Conservation (phyloP, 208 protist species). For the Angomonas deanei region DNA sequence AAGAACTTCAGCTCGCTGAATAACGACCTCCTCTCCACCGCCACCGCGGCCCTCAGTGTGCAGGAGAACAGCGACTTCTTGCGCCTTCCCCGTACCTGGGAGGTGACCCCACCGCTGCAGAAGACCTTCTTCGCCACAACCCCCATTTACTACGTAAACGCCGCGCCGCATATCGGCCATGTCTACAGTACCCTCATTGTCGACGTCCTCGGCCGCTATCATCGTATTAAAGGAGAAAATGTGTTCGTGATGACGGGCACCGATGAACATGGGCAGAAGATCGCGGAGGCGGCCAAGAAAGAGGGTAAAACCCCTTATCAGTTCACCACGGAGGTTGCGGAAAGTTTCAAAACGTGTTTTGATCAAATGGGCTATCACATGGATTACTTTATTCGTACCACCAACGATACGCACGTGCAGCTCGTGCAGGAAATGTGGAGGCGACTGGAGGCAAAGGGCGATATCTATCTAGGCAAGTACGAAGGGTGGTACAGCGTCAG, state of each 20-base stretch:
- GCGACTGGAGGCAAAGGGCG: conserved; percentile 79
- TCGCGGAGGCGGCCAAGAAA: conserved; percentile 86
- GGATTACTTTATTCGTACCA: conserved; percentile 97
- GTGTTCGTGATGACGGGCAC: conserved; percentile 96
- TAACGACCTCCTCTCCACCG: conserved; percentile 51
- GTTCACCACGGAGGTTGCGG: conserved; percentile 88
- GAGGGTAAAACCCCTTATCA: conserved; percentile 69
- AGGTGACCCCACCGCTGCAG: conserved; percentile 45
- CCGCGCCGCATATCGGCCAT: conserved; percentile 89
- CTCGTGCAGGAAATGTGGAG: conserved; percentile 87
- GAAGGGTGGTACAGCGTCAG: conserved; percentile 98
- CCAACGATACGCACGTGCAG: conserved; percentile 79
- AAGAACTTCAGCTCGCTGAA: conserved; percentile 36
- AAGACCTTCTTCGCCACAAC: conserved; percentile 88
- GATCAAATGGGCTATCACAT: conserved; percentile 81
- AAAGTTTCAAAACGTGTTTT: conserved; percentile 91
- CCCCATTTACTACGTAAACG: conserved; percentile 92
- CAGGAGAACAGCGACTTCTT: conserved; percentile 83
- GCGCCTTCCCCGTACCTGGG: conserved; percentile 61
- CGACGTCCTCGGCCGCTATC: conserved; percentile 87
- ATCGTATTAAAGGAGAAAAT: conserved; percentile 76
- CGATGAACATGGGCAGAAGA: conserved; percentile 99
- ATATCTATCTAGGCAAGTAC: conserved; percentile 97
- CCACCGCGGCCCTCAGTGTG: conserved; percentile 61
- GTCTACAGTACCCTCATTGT: conserved; percentile 88